Percentiles rank a stretch among this genome's conserved stretches.
phyloP scores from a whole-genome alignment of 768 basidiomycete species.

The Lactarius quietus region DNA sequence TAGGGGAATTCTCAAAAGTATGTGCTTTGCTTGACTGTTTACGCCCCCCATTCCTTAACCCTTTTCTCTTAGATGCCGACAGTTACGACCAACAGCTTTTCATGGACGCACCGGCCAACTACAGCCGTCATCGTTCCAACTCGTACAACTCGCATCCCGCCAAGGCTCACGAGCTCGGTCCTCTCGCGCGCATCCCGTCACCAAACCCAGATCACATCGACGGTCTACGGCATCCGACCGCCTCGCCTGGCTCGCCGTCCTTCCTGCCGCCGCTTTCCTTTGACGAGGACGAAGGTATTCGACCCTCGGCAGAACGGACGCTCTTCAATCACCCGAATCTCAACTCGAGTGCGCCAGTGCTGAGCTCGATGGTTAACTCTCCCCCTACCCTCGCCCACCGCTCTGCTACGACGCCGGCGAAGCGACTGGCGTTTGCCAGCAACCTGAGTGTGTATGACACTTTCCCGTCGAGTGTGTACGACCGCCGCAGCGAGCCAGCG shows the following conservation, averaged over 20 bases:
- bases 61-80: conserved; percentile 51
- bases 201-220: conserved; percentile 86
- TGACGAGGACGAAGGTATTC: conserved; percentile 40
- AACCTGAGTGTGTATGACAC: conserved; percentile 96
- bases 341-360: conserved; percentile 87
- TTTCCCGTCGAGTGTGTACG: conserved; percentile 88
- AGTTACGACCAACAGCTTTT: conserved; percentile 63
- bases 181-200: conserved; percentile 76
- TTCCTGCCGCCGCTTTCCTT: conserved; percentile 59
- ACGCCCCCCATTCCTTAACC: not conserved
- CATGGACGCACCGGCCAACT: conserved; percentile 42
- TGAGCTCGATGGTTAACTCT: conserved; percentile 54
- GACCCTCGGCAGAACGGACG: conserved; percentile 43
- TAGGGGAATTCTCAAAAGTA: conserved; percentile 90
- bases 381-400: conserved; percentile 62
- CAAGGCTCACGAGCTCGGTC: conserved; percentile 59
- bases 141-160: conserved; percentile 64
- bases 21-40: conserved; percentile 21
- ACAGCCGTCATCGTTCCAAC: conserved; percentile 67
- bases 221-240: conserved; percentile 63
- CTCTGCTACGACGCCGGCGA: conserved; percentile 64
- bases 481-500: conserved; percentile 91
- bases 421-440: conserved; percentile 82
- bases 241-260: conserved; percentile 26
- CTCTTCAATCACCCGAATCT: conserved; percentile 68